These are phyloP conservation scores for Globisporangium nagaii DNA, from an alignment of 352 stramenopile species.

Conservation along the genomic window DNA sequence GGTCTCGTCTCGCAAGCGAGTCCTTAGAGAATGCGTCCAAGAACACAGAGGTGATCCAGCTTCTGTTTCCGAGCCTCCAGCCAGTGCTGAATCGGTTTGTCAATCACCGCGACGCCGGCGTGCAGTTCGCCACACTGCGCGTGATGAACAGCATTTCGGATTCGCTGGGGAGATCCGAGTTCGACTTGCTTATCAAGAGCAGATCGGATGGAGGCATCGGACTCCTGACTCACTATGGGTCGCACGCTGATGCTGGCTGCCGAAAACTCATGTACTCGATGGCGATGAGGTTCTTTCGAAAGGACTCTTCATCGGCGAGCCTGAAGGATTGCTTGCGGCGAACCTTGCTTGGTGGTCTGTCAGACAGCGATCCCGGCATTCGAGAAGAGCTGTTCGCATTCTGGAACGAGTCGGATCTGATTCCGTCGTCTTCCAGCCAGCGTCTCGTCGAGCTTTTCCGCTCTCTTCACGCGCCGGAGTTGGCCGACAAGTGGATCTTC, in stretches of 20 bases:
- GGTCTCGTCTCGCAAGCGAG: slow-evolving; percentile 48
- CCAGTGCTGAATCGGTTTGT: slow-evolving; percentile 43
- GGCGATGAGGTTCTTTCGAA: slow-evolving; percentile 28
- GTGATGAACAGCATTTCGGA: slow-evolving; percentile 35
- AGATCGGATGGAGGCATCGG: slow-evolving; percentile 27
- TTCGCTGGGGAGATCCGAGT: slow-evolving; percentile 16
- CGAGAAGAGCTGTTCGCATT: slow-evolving; percentile 38
- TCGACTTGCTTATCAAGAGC: slow-evolving; percentile 23
- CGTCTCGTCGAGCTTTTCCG: slow-evolving; percentile 55
- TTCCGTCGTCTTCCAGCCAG: slow-evolving; percentile 25
- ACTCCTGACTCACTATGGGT: slow-evolving; percentile 29
- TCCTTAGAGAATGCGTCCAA: slow-evolving; percentile 34
- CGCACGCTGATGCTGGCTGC: slow-evolving; percentile 28
- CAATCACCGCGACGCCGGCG: slow-evolving; percentile 36
- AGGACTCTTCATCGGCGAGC: slow-evolving; percentile 3
- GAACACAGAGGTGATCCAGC: slow-evolving; percentile 25
- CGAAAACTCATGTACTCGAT: slow-evolving; percentile 40
- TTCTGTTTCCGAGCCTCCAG: slow-evolving; percentile 49
- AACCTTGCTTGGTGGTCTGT: slow-evolving; percentile 45
- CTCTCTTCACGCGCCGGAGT: slow-evolving; percentile 30
- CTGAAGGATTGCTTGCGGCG: slow-evolving; percentile 20
- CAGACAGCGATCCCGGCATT: slow-evolving; percentile 36
- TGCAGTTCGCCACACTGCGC: slow-evolving; percentile 41
- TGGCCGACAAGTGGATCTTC: slow-evolving; percentile 59
- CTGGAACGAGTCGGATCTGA: slow-evolving; percentile 31